Evolutionary conservation across 352 stramenopile genomes (phyloP).

Genomic region (Globisporangium barbulae): DNA sequence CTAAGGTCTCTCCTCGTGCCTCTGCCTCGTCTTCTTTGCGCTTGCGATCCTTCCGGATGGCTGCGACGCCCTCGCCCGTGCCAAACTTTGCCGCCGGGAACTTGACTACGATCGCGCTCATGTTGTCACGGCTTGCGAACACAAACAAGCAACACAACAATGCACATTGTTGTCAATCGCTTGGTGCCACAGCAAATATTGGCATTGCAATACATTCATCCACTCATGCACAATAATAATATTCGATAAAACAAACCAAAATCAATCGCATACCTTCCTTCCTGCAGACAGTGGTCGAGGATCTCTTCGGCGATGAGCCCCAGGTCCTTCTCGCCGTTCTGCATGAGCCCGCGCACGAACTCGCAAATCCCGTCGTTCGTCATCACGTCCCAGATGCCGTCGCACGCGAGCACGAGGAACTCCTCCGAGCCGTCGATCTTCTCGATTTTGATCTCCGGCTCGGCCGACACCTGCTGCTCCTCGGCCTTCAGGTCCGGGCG

Average conservation of each 20-base stretch:
- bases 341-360: constrained; percentile 79
- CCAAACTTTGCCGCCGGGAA: constrained; percentile 69
- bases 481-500: constrained; percentile 45
- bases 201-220: not conserved
- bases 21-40: constrained; percentile 40
- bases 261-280: constrained; percentile 45
- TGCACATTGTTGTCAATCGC: constrained; percentile 6
- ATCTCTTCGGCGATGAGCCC: constrained; percentile 80
- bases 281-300: constrained; percentile 67
- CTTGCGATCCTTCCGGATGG: constrained; percentile 54
- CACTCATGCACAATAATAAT: not conserved
- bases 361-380: constrained; percentile 85
- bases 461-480: constrained; percentile 79
- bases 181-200: not conserved
- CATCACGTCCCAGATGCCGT: constrained; percentile 95
- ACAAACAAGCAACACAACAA: constrained; percentile 2
- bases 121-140: constrained; percentile 68
- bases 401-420: constrained; percentile 90
- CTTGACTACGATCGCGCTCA: constrained; percentile 80
- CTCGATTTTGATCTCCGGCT: constrained; percentile 88
- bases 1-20: constrained; percentile 24
- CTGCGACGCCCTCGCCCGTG: constrained; percentile 52
- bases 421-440: constrained; percentile 79
- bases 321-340: constrained; percentile 61
- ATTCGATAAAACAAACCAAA: constrained; percentile 1